Evolutionary conservation across 257 asterid species (phyloP).

Genomic region (Solanum okadae): DNA sequence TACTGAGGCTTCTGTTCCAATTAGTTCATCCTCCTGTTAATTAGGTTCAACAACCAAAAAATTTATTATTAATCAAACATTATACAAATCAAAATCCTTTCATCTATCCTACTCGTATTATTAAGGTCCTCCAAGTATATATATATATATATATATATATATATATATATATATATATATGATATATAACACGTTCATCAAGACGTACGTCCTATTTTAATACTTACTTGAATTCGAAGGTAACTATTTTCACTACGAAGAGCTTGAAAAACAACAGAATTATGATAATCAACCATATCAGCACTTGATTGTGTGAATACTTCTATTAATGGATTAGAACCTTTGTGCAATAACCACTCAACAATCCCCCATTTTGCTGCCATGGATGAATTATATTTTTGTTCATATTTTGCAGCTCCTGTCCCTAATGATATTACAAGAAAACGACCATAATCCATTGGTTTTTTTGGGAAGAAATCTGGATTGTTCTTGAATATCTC

Average conservation of each 20-base stretch:
- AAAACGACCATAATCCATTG: slow-evolving; percentile 21
- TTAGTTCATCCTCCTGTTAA: slow-evolving; percentile 34
- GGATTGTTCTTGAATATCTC: slow-evolving; percentile 12
- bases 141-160: no score
- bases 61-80: not conserved
- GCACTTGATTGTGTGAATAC: slow-evolving; percentile 27
- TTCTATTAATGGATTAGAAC: slow-evolving; percentile 33
- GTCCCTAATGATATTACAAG: slow-evolving; percentile 41
- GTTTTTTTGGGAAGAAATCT: slow-evolving; percentile 11
- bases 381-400: slow-evolving; percentile 14
- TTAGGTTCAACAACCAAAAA: not conserved
- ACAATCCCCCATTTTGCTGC: slow-evolving; percentile 35
- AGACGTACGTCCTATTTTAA: not conserved
- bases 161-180: no score
- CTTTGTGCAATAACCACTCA: slow-evolving; percentile 21
- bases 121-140: no score
- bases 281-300: slow-evolving; percentile 41
- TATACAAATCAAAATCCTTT: not conserved
- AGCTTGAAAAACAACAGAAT: slow-evolving; percentile 30
- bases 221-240: slow-evolving; percentile 32
- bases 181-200: not conserved
- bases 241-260: slow-evolving; percentile 18
- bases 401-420: slow-evolving; percentile 21
- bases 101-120: not conserved
- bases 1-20: slow-evolving; percentile 28